phyloP scores from a whole-genome alignment of 352 stramenopile genomes.

The Phytophthora brassicae region DNA sequence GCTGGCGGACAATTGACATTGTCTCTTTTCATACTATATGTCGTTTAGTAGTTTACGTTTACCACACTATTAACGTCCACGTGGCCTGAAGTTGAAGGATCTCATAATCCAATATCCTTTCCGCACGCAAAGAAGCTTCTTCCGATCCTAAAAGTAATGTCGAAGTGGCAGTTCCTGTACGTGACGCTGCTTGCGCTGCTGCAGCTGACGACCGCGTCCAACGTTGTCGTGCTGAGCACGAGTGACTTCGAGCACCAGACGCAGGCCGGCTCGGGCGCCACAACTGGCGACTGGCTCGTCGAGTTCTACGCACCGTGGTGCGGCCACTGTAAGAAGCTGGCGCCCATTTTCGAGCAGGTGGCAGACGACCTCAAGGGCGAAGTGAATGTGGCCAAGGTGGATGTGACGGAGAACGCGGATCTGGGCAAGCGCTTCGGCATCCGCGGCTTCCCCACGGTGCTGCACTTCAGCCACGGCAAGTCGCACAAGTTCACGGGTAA shows the following conservation, averaged over 20 bases:
- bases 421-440: constrained; percentile 86
- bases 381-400: constrained; percentile 91
- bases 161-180: constrained; percentile 20
- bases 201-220: constrained; percentile 31
- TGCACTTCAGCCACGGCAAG: constrained; percentile 77
- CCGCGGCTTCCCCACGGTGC: constrained; percentile 73
- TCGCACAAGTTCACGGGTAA: constrained; percentile 74
- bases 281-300: constrained; percentile 91
- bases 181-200: constrained; percentile 33
- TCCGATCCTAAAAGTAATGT: constrained; percentile 3
- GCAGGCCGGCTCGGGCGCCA: constrained; percentile 88
- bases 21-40: background rate
- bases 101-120: background rate
- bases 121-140: background rate
- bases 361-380: constrained; percentile 79
- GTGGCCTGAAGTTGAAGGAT: constrained; percentile 1
- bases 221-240: constrained; percentile 64
- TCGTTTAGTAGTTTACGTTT: background rate
- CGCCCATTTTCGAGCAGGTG: constrained; percentile 85
- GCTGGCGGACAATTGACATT: background rate
- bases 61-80: background rate
- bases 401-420: constrained; percentile 74
- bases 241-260: constrained; percentile 90
- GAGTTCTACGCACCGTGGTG: constrained; percentile 95
- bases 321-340: constrained; percentile 93